Conservation (phyloP, 2,329 filamentous ascomycete genomes). For the Mycosphaerella sp. region DNA sequence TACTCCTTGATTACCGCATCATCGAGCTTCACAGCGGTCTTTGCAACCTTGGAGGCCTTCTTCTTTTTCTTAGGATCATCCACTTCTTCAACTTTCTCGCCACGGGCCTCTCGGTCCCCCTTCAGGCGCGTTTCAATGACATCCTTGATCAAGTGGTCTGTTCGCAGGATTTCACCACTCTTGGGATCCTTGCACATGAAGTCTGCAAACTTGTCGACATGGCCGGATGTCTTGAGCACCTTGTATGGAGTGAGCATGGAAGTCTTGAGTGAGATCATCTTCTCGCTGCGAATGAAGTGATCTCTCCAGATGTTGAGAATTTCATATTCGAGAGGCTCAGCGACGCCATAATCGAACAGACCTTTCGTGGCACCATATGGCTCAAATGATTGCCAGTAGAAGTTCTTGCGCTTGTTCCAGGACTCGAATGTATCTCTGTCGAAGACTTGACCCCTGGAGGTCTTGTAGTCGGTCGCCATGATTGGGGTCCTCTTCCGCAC, state of each 20-base stretch:
- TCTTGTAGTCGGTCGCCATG: constrained; percentile 61
- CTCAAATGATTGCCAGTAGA: constrained; percentile 94
- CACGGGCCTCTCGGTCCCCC: constrained; percentile 87
- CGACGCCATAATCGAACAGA: constrained; percentile 89
- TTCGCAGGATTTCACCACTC: constrained; percentile 91
- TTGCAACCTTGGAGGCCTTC: constrained; percentile 61
- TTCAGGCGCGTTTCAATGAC: constrained; percentile 81
- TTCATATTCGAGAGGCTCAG: constrained; percentile 78
- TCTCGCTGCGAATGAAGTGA: constrained; percentile 87
- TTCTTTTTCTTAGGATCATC: constrained; percentile 84
- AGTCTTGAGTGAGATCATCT: constrained; percentile 94
- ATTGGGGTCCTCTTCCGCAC: constrained; percentile 33
- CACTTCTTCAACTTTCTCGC: constrained; percentile 68
- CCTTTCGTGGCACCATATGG: constrained; percentile 57
- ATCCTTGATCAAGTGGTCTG: constrained; percentile 94
- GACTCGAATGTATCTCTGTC: constrained; percentile 76
- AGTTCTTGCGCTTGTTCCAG: constrained; percentile 79
- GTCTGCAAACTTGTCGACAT: constrained; percentile 96
- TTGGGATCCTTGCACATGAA: constrained; percentile 93
- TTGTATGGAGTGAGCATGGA: constrained; percentile 89
- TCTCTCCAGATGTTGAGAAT: constrained; percentile 86
- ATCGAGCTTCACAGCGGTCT: constrained; percentile 68
- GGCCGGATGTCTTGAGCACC: constrained; percentile 85
- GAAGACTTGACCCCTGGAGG: constrained; percentile 82
- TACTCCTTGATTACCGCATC: constrained; percentile 84